Base-by-base conservation (phyloP, 257 asterid species). In the Capsicum pubescens region DNA sequence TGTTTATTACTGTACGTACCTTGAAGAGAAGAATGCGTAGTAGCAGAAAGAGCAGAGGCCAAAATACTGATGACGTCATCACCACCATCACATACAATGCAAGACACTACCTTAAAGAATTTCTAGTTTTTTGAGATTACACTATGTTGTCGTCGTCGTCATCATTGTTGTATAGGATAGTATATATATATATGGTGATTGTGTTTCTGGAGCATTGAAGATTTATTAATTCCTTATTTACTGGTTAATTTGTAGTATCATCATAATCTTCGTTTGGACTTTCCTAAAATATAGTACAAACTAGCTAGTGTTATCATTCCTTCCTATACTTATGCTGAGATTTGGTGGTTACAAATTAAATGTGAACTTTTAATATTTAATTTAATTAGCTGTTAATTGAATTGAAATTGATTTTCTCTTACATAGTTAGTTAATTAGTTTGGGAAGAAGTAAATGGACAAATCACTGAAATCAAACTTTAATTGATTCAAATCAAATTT, bases 261-360 rank as follows among this genome's bases (percentile, higher is more conserved):
- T 16, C 21, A 76, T 52, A 26, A 52, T 76, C 11, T 21, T 44
- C 17, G 11, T 12, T 21, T 21, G 10, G 6, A 46, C n/a, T 72
- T 76, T 76, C 81, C 81, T 76, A 26, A 76, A 76, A 42, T 70
- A 17, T 70, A 66, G 72, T 66, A 64, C 44, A 11, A 26, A 0
- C 44, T 52, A 50, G 13, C 42, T 50, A 52, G 14, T 50, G 48
- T 76, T 76, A 76, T 52, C 21, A 13, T 2, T 76, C 81, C n/a
- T n/a, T n/a, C n/a, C 61, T 76, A 76, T 54, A 21, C 9, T 76
- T 76, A 52, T 54, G 81, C 48, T 26, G 48, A 26, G 81, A 76
- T 76, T 76, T 50, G 81, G 81, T 36, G 48, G 81, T 76, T 52
- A 52, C 64, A 76, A 13, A 26, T 35, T 32, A 32, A 67, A 67